phyloP scores from a whole-genome alignment of 169 alveolate genomes.

The Plasmodium gaboni region DNA sequence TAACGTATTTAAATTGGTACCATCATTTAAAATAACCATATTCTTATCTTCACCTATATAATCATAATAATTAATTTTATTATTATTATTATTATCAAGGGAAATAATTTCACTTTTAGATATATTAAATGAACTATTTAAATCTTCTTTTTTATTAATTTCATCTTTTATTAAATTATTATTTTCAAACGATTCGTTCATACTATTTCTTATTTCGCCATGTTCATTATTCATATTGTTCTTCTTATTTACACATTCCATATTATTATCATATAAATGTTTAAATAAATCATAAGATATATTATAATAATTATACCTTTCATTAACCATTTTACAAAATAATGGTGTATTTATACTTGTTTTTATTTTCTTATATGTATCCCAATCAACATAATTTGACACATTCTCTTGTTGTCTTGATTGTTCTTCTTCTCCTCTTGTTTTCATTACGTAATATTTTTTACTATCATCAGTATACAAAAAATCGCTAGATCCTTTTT shows the following conservation, averaged over 20 bases:
- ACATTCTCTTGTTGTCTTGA: constrained; percentile 7
- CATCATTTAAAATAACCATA: neutral
- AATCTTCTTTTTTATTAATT: neutral
- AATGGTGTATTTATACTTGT: constrained; percentile 73
- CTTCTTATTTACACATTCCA: neutral
- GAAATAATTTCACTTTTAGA: neutral
- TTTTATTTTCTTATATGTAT: constrained; percentile 54
- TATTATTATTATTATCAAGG: neutral
- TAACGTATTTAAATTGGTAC: constrained; percentile 5
- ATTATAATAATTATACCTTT: constrained; percentile 37
- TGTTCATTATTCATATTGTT: neutral
- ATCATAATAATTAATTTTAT: neutral
- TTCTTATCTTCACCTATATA: neutral
- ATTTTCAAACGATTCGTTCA: neutral
- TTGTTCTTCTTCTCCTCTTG: constrained; percentile 6
- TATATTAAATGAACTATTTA: neutral
- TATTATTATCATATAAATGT: constrained; percentile 16
- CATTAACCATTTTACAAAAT: constrained; percentile 58
- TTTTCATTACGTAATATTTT: neutral
- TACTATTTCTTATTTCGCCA: neutral
- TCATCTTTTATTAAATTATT: neutral
- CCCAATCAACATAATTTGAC: constrained; percentile 37
- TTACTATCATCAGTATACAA: neutral
- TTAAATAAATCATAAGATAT: constrained; percentile 71
- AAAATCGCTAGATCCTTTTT: constrained; percentile 8